A percentile compares a stretch with the other conserved stretches of the same genome.
These are phyloP conservation scores for Hypericum perforatum DNA, from an alignment of 345 rosid genomes.

Conservation along the genomic window DNA sequence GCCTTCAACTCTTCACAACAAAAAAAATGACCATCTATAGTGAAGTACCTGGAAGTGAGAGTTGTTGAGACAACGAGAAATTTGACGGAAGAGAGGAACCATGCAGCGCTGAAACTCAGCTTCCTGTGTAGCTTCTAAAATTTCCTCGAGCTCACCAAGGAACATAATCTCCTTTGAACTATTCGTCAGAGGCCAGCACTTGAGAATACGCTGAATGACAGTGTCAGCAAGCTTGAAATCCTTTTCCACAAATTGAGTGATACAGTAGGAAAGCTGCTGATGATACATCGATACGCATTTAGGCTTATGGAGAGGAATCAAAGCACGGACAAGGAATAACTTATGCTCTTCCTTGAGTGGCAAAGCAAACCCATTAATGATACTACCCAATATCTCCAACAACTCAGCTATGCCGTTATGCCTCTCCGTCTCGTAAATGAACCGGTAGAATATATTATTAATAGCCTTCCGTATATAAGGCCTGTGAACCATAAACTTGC, in stretches of 20 bases:
- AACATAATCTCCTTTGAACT: not conserved
- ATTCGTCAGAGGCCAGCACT: constrained; percentile 1
- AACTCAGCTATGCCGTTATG: constrained; percentile 4
- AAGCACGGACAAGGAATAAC: constrained; percentile 2
- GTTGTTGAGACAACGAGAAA: constrained; percentile 1
- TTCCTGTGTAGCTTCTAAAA: constrained; percentile 1
- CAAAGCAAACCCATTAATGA: constrained; percentile 4
- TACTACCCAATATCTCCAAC: constrained; percentile 1
- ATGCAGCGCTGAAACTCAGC: constrained; percentile 5
- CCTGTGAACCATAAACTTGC: constrained; percentile 2
- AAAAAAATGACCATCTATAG: no score
- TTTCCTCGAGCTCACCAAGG: constrained; percentile 4
- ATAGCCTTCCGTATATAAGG: constrained; percentile 3
- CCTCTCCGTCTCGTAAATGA: constrained; percentile 2
- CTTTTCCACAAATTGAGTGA: constrained; percentile 3
- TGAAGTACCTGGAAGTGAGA: constrained; percentile 1
- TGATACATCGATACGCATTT: constrained; percentile 1
- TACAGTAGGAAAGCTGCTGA: constrained; percentile 1
- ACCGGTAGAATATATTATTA: not conserved
- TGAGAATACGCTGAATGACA: constrained; percentile 1
- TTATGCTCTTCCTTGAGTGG: constrained; percentile 4
- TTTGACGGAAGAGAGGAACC: constrained; percentile 1
- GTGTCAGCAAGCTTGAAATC: constrained; percentile 5
- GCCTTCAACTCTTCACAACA: no score
- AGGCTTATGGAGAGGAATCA: constrained; percentile 4